Base-by-base conservation (phyloP, 768 basidiomycete species). In the Hygrocybe coccinea region DNA sequence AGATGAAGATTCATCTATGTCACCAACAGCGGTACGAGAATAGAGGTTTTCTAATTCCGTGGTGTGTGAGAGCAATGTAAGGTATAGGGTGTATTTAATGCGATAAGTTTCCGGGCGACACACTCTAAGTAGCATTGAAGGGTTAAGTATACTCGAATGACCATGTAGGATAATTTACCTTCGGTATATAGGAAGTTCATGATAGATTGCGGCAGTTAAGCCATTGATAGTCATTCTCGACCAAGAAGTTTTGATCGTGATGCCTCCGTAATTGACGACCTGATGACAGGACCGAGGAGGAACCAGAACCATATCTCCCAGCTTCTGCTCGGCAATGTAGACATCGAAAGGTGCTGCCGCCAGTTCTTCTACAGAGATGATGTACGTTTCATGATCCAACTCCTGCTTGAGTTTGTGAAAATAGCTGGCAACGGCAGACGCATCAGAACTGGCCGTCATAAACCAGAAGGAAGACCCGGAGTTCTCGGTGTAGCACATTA, bases 221-320 rank as follows among this genome's bases (percentile, higher is more conserved):
- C 87, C 85, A 46, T 71, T 65, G 24, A 87, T 62, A 6, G 87
- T 86, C 89, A 93, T 91, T 45, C 91, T 76, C 1, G 89, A 91
- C 91, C 91, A 93, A 1, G 87, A 87, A 3, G 84, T 83, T 69
- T 93, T 93, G 66, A 91, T 75, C 0, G 88, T 89, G 21, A 93
- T 77, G 11, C 91, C 89, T 21, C 91, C 88, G 47, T 73, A 71
- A 60, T 93, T 93, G 22, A 92, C 77, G 3, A 91, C 90, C 65
- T 93, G 91, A 68, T 93, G 91, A 54, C 85, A 89, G 59, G 86
- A 86, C 57, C 86, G 76, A 21, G 87, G 86, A 14, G 91, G 91
- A 17, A 93, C 88, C 17, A 91, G 75, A 7, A 93, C 84, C 35
- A 93, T 64, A 64, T 93, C 91, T 1, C 91, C 91, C 1, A 85